phyloP scores from a whole-genome alignment of 805 yeast genomes.

The Jamesozyma spencerorum region DNA sequence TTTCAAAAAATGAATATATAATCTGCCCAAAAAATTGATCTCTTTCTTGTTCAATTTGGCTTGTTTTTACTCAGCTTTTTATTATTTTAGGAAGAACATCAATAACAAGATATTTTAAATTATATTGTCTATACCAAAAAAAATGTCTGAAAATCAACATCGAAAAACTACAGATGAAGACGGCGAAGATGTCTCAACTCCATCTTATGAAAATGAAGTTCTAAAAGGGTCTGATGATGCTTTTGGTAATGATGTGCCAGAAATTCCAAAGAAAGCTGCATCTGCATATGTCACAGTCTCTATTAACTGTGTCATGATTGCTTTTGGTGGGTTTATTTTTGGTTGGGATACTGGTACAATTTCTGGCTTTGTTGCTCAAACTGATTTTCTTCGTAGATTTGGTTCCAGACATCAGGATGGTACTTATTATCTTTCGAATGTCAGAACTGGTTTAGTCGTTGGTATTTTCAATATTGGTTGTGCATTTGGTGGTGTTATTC shows the following conservation, averaged over 20 bases:
- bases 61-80: no score
- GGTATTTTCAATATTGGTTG: conserved; percentile 56
- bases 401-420: conserved; percentile 41
- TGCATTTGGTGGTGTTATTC: conserved; percentile 59
- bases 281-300: conserved; percentile 29
- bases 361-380: conserved; percentile 54
- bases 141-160: no score
- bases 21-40: no score
- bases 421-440: conserved; percentile 38
- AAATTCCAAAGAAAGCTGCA: conserved; percentile 29
- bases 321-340: conserved; percentile 38
- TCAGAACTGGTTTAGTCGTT: conserved; percentile 48
- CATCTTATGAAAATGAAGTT: no score
- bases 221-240: no score
- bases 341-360: conserved; percentile 81
- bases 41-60: no score
- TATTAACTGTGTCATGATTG: conserved; percentile 26
- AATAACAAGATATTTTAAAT: no score
- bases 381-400: conserved; percentile 48
- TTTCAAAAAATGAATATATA: no score
- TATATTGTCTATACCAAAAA: no score
- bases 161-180: no score
- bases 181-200: no score
- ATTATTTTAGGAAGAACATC: no score
- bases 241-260: neutral